phyloP scores from a whole-genome alignment of 257 asterid species.

The Cynanchum wilfordii region DNA sequence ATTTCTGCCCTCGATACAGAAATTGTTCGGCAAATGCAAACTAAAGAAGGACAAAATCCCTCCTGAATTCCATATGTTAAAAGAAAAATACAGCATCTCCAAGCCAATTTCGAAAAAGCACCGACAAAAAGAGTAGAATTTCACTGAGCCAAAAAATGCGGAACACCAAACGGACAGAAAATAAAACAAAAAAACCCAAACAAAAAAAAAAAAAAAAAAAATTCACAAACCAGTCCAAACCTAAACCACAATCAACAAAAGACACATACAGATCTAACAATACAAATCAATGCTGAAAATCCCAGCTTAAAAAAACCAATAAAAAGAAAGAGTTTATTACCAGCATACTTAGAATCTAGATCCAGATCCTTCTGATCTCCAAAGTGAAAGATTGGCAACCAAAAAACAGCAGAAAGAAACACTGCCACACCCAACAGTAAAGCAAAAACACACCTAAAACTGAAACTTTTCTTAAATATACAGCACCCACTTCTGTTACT shows the following conservation, averaged over 20 bases:
- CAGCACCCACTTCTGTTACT: conserved; percentile 23
- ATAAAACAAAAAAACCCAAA: background rate
- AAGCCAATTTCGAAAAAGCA: background rate
- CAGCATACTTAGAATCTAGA: conserved; percentile 52
- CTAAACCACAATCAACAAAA: background rate
- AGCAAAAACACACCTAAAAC: conserved; percentile 62
- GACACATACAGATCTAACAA: conserved; percentile 12
- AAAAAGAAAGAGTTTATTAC: conserved; percentile 14
- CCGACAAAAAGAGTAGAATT: background rate
- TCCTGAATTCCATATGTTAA: background rate
- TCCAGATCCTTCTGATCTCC: conserved; percentile 64
- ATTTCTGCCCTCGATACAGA: background rate
- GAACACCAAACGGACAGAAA: background rate
- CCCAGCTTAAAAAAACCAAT: background rate
- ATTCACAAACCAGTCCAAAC: background rate
- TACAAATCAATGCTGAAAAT: conserved; percentile 6
- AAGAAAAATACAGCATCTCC: background rate
- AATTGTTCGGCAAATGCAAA: background rate
- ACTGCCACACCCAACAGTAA: conserved; percentile 62
- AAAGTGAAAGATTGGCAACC: conserved; percentile 58
- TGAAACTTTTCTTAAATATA: conserved; percentile 36
- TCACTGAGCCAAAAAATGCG: background rate
- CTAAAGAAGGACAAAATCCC: background rate
- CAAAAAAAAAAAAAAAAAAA: background rate
- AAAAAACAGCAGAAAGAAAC: conserved; percentile 61